Conservation (phyloP, 2,329 filamentous ascomycete genomes). For the Magnaporthales sp. region DNA sequence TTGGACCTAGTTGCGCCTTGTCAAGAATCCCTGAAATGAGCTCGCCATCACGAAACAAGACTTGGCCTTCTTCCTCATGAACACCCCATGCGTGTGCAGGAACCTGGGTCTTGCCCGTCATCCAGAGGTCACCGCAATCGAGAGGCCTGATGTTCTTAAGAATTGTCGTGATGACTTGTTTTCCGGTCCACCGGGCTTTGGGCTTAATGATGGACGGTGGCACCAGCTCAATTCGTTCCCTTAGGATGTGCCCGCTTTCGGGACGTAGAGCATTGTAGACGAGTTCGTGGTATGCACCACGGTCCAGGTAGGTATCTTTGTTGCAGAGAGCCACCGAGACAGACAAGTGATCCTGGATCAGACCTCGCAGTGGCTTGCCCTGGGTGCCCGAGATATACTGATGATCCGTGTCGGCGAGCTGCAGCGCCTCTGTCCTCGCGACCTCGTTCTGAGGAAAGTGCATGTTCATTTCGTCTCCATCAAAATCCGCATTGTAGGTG, state of each 20-base stretch:
- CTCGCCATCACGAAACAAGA: slow-evolving; percentile 80
- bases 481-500: slow-evolving; percentile 98
- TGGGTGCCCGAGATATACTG: slow-evolving; percentile 93
- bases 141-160: slow-evolving; percentile 82
- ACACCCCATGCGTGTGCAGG: slow-evolving; percentile 71
- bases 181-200: slow-evolving; percentile 80
- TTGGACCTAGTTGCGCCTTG: slow-evolving; percentile 89
- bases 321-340: slow-evolving; percentile 87
- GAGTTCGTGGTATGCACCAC: slow-evolving; percentile 86
- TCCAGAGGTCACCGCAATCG: slow-evolving; percentile 66
- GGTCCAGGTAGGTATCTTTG: slow-evolving; percentile 82
- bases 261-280: slow-evolving; percentile 84
- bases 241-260: slow-evolving; percentile 80
- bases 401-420: slow-evolving; percentile 92
- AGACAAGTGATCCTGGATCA: slow-evolving; percentile 98
- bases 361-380: slow-evolving; percentile 84
- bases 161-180: slow-evolving; percentile 89
- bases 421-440: slow-evolving; percentile 83
- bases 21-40: slow-evolving; percentile 87
- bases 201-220: slow-evolving; percentile 79
- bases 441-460: slow-evolving; percentile 98
- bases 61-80: slow-evolving; percentile 67
- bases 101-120: slow-evolving; percentile 72
- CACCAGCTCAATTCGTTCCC: slow-evolving; percentile 72
- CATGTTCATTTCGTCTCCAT: slow-evolving; percentile 99